Conservation (phyloP, 2,329 filamentous ascomycete species). For the Xylariaceae sp. region DNA sequence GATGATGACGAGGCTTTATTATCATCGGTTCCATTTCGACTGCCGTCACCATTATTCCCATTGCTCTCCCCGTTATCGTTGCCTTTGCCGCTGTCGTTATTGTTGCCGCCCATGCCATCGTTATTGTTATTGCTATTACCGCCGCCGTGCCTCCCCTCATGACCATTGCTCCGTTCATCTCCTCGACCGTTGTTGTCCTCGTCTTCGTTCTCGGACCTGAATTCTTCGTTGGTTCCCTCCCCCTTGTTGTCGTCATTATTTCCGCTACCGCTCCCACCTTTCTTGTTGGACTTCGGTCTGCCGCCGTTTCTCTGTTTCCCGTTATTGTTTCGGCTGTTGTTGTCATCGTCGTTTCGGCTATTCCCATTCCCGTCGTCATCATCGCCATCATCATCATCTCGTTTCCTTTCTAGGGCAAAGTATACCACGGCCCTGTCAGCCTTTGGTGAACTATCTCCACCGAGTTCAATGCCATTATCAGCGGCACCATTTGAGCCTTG, state of each 20-base stretch:
- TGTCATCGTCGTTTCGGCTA: slow-evolving; percentile 1
- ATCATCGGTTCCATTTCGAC: too few species aligned
- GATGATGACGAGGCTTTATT: too few species aligned
- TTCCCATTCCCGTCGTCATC: background rate
- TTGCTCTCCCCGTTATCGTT: background rate
- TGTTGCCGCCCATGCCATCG: background rate
- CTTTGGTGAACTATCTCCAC: slow-evolving; percentile 15
- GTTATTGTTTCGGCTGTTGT: slow-evolving; percentile 8
- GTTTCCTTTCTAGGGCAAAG: slow-evolving; percentile 12
- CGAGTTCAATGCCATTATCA: slow-evolving; percentile 11
- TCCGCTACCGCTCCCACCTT: slow-evolving; percentile 1
- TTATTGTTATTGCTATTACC: background rate
- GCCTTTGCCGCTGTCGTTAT: slow-evolving; percentile 6
- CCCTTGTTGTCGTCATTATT: background rate
- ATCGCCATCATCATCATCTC: slow-evolving; percentile 1
- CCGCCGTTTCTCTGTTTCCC: background rate
- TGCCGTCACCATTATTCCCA: background rate
- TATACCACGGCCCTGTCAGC: slow-evolving; percentile 12
- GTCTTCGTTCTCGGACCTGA: background rate
- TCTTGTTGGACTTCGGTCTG: background rate
- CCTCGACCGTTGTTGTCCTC: slow-evolving; percentile 4
- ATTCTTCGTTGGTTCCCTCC: background rate
- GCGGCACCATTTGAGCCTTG: slow-evolving; percentile 1
- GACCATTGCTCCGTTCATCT: too few species aligned
- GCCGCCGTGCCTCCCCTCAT: too few species aligned